These are phyloP conservation scores for Phanerochaete sordida DNA, from an alignment of 768 basidiomycete genomes.

Conservation along the genomic window DNA sequence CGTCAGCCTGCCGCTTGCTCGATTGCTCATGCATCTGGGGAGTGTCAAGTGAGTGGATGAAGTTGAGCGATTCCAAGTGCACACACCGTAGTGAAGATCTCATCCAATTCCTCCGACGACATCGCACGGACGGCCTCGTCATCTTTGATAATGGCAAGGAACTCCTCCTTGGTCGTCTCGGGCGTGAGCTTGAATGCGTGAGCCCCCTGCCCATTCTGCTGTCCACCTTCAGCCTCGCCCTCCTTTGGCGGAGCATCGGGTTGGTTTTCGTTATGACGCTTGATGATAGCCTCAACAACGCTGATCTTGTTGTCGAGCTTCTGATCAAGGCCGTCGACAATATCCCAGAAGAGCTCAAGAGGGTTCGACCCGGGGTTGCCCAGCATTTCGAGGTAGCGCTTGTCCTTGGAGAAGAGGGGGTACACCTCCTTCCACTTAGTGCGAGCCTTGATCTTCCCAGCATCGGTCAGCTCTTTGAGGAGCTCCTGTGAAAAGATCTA, in stretches of 20 bases:
- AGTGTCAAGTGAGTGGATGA: slow-evolving; percentile 1
- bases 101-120: slow-evolving; percentile 46
- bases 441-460: slow-evolving; percentile 70
- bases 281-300: slow-evolving; percentile 60
- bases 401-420: slow-evolving; percentile 69
- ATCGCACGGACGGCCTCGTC: slow-evolving; percentile 49
- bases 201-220: slow-evolving; percentile 19
- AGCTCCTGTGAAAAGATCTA: slow-evolving; percentile 46
- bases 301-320: slow-evolving; percentile 76
- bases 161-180: slow-evolving; percentile 68
- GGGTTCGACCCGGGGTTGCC: slow-evolving; percentile 95
- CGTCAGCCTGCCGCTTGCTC: slow-evolving; percentile 75
- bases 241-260: slow-evolving; percentile 28
- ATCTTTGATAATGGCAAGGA: slow-evolving; percentile 50
- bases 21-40: slow-evolving; percentile 69
- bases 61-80: too few species aligned
- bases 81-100: slow-evolving; percentile 64
- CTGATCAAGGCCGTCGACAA: slow-evolving; percentile 84
- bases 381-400: slow-evolving; percentile 82
- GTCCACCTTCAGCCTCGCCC: slow-evolving; percentile 32
- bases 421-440: slow-evolving; percentile 93
- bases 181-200: slow-evolving; percentile 40
- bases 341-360: slow-evolving; percentile 95
- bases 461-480: slow-evolving; percentile 62
- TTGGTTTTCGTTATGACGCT: slow-evolving; percentile 40